These are phyloP conservation scores for Paramarasmius palmivorus DNA, from an alignment of 1,284 basidiomycete genomes.

Conservation along the genomic window DNA sequence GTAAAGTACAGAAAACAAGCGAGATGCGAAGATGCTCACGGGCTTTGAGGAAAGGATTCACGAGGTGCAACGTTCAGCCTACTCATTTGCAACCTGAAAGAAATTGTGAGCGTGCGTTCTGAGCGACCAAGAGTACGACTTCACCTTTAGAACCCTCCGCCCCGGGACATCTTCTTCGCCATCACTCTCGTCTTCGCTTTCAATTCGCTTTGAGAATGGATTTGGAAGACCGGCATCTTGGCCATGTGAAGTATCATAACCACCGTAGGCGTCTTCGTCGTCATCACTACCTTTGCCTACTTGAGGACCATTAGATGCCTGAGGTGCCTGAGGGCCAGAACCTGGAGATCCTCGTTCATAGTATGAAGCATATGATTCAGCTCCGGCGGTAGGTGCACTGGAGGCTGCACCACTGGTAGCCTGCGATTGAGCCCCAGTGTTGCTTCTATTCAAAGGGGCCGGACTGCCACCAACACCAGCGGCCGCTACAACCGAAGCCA, in stretches of 20 bases:
- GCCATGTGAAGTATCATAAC: slow-evolving; percentile 26
- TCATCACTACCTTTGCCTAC: slow-evolving; percentile 3
- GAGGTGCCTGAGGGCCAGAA: slow-evolving; percentile 8
- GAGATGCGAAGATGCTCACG: too few species aligned
- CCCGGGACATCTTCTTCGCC: slow-evolving; percentile 31
- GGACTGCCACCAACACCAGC: not conserved
- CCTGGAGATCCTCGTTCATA: slow-evolving; percentile 16
- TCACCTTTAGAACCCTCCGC: slow-evolving; percentile 46
- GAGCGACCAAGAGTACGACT: slow-evolving; percentile 12
- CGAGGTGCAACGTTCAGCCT: too few species aligned
- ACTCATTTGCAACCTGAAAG: slow-evolving; percentile 40
- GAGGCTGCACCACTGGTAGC: slow-evolving; percentile 20
- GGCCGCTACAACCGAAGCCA: slow-evolving; percentile 1
- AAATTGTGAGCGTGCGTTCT: not conserved
- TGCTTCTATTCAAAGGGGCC: not conserved
- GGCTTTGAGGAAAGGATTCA: too few species aligned
- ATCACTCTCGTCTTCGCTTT: slow-evolving; percentile 23
- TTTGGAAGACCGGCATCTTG: slow-evolving; percentile 19
- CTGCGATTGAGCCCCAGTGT: not conserved
- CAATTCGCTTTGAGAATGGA: slow-evolving; percentile 26
- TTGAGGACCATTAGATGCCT: slow-evolving; percentile 20
- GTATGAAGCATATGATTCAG: slow-evolving; percentile 27
- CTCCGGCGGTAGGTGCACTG: slow-evolving; percentile 14
- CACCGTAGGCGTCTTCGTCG: slow-evolving; percentile 23
- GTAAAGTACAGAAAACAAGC: not conserved